phyloP scores from a whole-genome alignment of 768 basidiomycete species.

The Termitomyces sp. region DNA sequence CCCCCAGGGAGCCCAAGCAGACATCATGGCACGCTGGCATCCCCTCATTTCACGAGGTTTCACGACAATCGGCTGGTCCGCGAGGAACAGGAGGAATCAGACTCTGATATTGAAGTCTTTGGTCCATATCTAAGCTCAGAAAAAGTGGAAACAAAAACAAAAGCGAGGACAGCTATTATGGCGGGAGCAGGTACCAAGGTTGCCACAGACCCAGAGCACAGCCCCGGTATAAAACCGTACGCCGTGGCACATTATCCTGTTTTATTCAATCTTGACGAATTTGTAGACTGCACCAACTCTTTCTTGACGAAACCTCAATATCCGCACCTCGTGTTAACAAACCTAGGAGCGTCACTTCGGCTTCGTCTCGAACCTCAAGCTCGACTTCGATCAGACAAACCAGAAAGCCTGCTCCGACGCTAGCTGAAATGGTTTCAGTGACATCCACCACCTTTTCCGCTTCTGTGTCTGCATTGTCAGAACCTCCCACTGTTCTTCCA shows the following conservation, averaged over 20 bases:
- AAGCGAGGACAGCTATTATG: not conserved
- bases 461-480: not conserved
- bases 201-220: not conserved
- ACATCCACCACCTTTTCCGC: not conserved
- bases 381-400: not conserved
- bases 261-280: not conserved
- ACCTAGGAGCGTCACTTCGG: not conserved
- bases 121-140: conserved; percentile 3
- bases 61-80: conserved; percentile 1
- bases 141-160: not conserved
- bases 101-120: conserved; percentile 4
- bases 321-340: not conserved
- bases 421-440: not conserved
- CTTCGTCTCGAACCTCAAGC: not conserved
- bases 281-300: not conserved
- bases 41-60: conserved; percentile 2
- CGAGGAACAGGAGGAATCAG: conserved; percentile 4
- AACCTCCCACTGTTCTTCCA: conserved; percentile 10
- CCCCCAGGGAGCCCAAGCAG: conserved; percentile 2
- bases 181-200: not conserved
- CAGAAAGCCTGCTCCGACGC: not conserved
- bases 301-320: not conserved
- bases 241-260: not conserved
- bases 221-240: not conserved
- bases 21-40: conserved; percentile 1